Percentiles rank a stretch among this genome's conserved stretches.
phyloP scores from a whole-genome alignment of 768 basidiomycete genomes.

The Tremella mesenterica region DNA sequence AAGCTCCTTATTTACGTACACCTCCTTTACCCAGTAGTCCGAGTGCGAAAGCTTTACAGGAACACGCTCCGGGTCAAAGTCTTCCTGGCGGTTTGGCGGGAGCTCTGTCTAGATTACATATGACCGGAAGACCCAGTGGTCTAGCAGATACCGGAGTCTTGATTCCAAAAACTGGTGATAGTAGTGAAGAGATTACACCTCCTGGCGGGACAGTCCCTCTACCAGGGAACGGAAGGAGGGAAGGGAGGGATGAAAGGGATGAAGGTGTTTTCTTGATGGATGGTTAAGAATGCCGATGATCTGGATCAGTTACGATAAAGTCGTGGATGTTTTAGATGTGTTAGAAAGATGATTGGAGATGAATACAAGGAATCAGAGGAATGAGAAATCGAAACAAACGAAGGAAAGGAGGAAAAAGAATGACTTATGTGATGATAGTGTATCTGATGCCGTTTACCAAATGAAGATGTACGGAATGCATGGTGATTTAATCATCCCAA shows the following conservation, averaged over 20 bases:
- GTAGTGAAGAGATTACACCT: neutral
- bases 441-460: too few species aligned
- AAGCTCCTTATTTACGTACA: conserved; percentile 18
- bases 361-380: too few species aligned
- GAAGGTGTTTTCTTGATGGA: conserved; percentile 15
- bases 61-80: conserved; percentile 82
- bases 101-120: conserved; percentile 81
- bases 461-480: too few species aligned
- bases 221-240: neutral
- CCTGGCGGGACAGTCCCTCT: neutral
- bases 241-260: conserved; percentile 10
- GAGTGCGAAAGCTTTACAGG: conserved; percentile 66
- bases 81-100: conserved; percentile 86
- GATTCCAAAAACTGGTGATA: neutral
- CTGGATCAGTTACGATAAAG: too few species aligned
- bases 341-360: too few species aligned
- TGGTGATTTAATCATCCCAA: too few species aligned
- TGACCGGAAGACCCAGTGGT: conserved; percentile 42
- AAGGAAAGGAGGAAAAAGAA: too few species aligned
- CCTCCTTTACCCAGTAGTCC: conserved; percentile 47
- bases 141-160: neutral
- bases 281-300: conserved; percentile 1
- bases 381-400: too few species aligned
- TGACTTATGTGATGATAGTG: too few species aligned
- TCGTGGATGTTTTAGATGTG: too few species aligned